These are phyloP conservation scores for Mycosphaerella arachidis DNA, from an alignment of 2,329 filamentous ascomycete species.

Conservation along the genomic window DNA sequence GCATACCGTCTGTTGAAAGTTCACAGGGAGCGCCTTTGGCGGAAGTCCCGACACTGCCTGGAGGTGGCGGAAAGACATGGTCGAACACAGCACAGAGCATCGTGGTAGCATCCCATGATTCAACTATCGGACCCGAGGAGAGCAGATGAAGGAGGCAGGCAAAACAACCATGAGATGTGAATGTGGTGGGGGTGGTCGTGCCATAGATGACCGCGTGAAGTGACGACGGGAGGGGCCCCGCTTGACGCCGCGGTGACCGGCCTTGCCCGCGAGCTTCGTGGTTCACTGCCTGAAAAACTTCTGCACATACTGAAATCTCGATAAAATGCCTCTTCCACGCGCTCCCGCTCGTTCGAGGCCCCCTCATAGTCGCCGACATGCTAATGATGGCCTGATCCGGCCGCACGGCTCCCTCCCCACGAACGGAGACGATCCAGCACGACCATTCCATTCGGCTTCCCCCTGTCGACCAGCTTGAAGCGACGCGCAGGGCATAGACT, in stretches of 20 bases:
- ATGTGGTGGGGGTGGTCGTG: not conserved
- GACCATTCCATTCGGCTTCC: not conserved
- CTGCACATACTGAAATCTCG: not conserved
- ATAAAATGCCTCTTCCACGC: not conserved
- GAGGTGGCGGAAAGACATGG: not conserved
- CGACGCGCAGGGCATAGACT: not conserved
- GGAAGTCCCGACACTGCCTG: not conserved
- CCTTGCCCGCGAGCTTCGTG: too few relatives aligned
- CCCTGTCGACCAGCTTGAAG: not conserved
- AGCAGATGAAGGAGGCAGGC: not conserved
- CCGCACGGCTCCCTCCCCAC: not conserved
- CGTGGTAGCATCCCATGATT: not conserved
- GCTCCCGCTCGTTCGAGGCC: not conserved
- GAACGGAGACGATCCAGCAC: not conserved
- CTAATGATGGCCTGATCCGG: not conserved
- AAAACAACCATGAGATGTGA: not conserved
- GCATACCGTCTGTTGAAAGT: not conserved
- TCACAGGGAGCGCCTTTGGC: not conserved
- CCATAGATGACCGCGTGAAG: not conserved
- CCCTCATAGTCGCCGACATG: not conserved
- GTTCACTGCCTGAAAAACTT: too few relatives aligned
- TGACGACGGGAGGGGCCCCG: not conserved
- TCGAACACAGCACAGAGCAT: not conserved
- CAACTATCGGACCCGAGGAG: not conserved
- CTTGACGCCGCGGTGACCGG: not conserved